Conservation (phyloP, 345 rosid species). For the Salix exigua region DNA sequence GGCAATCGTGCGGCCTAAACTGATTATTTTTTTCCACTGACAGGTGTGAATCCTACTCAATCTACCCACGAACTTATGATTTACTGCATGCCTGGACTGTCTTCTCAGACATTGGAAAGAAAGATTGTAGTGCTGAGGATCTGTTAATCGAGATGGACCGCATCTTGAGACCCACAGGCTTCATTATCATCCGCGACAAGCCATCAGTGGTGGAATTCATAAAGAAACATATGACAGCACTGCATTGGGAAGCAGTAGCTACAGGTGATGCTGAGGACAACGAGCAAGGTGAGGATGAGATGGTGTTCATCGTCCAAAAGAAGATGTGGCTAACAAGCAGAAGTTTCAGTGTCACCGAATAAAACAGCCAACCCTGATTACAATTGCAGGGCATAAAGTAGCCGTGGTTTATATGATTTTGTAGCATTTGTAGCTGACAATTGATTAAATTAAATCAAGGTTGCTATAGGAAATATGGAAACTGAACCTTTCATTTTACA, state of each 20-base stretch:
- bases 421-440: not conserved
- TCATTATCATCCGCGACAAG: conserved; percentile 67
- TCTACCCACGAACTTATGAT: conserved; percentile 90
- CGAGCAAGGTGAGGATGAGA: conserved; percentile 54
- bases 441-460: not conserved
- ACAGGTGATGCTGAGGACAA: conserved; percentile 42
- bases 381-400: not conserved
- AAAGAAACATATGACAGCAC: conserved; percentile 67
- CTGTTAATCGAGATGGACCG: conserved; percentile 91
- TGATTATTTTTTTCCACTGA: not conserved
- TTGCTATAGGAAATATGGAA: not conserved
- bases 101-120: conserved; percentile 36
- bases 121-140: conserved; percentile 79
- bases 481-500: not conserved
- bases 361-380: conserved; percentile 16
- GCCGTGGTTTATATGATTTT: not conserved
- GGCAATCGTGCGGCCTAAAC: not conserved
- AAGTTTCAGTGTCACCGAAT: conserved; percentile 66
- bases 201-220: conserved; percentile 50
- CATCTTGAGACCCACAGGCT: conserved; percentile 82
- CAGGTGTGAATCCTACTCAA: conserved; percentile 95
- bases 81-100: conserved; percentile 23
- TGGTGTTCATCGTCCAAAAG: conserved; percentile 63
- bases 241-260: conserved; percentile 85
- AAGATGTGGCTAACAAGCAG: conserved; percentile 85